Conservation (phyloP, 2,329 filamentous ascomycete genomes). For the Aspergillus uvarum region DNA sequence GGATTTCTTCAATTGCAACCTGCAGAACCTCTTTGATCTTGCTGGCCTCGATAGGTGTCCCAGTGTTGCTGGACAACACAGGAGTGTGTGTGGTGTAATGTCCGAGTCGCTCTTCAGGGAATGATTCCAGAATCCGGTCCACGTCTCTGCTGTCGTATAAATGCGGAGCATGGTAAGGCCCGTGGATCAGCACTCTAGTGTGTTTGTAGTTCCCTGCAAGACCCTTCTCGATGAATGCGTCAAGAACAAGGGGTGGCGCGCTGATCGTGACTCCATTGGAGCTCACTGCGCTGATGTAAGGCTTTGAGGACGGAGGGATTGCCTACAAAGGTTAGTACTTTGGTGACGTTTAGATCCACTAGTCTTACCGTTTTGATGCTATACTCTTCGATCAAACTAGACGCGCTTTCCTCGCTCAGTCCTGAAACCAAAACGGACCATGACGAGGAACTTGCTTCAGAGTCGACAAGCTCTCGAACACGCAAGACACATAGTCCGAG, state of each 20-base stretch:
- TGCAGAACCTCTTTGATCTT: slow-evolving; percentile 34
- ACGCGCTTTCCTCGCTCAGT: slow-evolving; percentile 34
- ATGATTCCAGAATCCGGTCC: slow-evolving; percentile 49
- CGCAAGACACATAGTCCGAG: slow-evolving; percentile 43
- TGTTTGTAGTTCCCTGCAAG: slow-evolving; percentile 52
- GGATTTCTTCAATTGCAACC: slow-evolving; percentile 38
- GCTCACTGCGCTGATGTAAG: slow-evolving; percentile 61
- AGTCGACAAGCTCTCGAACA: slow-evolving; percentile 39
- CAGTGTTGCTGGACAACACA: slow-evolving; percentile 41
- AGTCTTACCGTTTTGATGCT: slow-evolving; percentile 27
- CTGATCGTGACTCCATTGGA: slow-evolving; percentile 61
- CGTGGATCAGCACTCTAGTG: slow-evolving; percentile 56
- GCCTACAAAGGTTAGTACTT: slow-evolving; percentile 26
- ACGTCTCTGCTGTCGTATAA: slow-evolving; percentile 54
- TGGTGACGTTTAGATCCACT: too few species aligned
- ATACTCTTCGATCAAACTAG: slow-evolving; percentile 25
- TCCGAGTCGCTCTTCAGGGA: slow-evolving; percentile 30
- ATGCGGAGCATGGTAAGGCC: slow-evolving; percentile 60
- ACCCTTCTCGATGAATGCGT: slow-evolving; percentile 52
- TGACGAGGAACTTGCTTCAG: slow-evolving; percentile 30
- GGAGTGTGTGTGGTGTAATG: slow-evolving; percentile 33
- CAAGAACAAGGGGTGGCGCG: slow-evolving; percentile 56
- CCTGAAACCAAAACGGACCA: slow-evolving; percentile 46
- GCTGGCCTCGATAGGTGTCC: slow-evolving; percentile 30
- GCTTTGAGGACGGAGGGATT: slow-evolving; percentile 52